Evolutionary conservation across 1,139 yeast species (phyloP).

Genomic region (Nakaseomyces nivariensis): DNA sequence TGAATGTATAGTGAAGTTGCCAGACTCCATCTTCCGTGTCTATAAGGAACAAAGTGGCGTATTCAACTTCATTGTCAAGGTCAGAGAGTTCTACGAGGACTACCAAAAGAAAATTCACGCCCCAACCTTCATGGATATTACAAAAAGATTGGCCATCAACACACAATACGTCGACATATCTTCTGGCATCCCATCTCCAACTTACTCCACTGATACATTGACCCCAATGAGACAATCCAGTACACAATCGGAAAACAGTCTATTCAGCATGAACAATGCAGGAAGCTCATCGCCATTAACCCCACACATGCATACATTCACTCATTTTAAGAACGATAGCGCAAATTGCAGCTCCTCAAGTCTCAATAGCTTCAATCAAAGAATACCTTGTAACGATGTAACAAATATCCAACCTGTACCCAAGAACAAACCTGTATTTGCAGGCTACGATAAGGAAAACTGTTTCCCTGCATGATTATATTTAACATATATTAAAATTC

Average conservation of each 20-base stretch:
- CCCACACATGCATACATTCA: constrained; percentile 21
- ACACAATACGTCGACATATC: constrained; percentile 12
- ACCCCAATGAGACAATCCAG: constrained; percentile 20
- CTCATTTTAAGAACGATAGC: constrained; percentile 17
- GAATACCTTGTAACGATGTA: constrained; percentile 1
- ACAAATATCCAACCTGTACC: background rate
- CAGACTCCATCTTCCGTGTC: constrained; percentile 20
- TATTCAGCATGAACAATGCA: constrained; percentile 15
- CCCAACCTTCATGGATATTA: constrained; percentile 23
- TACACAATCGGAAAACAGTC: constrained; percentile 21
- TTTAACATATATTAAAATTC: no score
- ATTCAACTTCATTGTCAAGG: constrained; percentile 18
- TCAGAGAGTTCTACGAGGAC: constrained; percentile 19
- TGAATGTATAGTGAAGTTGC: constrained; percentile 20
- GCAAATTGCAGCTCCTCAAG: constrained; percentile 22
- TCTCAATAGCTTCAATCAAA: constrained; percentile 18
- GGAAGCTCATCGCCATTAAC: constrained; percentile 23
- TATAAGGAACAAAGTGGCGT: constrained; percentile 25
- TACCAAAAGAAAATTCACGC: constrained; percentile 21
- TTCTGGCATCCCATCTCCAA: constrained; percentile 15
- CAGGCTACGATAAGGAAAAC: constrained; percentile 14
- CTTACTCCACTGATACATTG: constrained; percentile 12
- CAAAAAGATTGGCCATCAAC: constrained; percentile 14
- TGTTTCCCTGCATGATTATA: constrained; percentile 12
- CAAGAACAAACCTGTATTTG: background rate